phyloP scores from a whole-genome alignment of 2,329 filamentous ascomycete genomes.

The Apiospora aurea region DNA sequence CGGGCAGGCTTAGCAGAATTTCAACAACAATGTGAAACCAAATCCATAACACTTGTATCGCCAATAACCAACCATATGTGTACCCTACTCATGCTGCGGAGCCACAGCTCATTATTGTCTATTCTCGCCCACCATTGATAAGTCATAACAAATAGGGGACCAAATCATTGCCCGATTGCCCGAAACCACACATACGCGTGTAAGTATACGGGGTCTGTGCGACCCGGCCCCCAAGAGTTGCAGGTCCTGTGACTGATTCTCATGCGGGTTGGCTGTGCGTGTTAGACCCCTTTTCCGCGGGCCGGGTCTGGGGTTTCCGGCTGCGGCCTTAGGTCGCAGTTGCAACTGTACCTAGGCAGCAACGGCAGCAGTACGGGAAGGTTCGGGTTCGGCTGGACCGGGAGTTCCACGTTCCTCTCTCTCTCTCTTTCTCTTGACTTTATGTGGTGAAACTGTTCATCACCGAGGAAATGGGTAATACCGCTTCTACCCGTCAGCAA shows the following conservation, averaged over 20 bases:
- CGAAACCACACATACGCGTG: neutral
- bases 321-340: neutral
- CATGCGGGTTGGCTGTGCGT: conserved; percentile 2
- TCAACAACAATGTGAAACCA: neutral
- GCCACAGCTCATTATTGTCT: neutral
- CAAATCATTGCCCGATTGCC: neutral
- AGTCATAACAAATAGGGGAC: neutral
- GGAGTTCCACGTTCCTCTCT: too few relatives aligned
- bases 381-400: neutral
- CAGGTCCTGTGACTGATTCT: neutral
- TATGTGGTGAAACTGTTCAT: neutral
- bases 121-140: neutral
- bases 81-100: neutral
- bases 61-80: neutral
- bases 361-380: neutral
- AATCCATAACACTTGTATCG: neutral
- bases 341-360: neutral
- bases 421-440: too few relatives aligned
- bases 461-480: neutral
- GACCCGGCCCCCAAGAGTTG: neutral
- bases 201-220: neutral
- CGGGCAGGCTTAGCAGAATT: neutral
- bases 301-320: neutral
- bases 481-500: neutral
- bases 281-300: neutral